Conservation (phyloP, 768 basidiomycete genomes). For the Pisolithus albus region DNA sequence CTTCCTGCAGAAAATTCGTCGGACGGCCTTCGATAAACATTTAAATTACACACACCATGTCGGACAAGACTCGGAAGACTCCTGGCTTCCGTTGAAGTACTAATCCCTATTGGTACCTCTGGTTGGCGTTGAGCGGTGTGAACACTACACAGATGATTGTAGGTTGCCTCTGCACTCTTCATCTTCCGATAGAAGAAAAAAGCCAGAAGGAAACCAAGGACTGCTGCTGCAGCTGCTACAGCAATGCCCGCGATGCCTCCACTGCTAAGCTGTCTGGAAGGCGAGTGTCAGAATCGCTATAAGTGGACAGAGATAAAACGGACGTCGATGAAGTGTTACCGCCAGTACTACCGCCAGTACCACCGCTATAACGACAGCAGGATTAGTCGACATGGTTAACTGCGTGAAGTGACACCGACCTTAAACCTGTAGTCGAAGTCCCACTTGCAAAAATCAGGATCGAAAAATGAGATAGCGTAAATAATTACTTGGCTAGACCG, state of each 20-base stretch:
- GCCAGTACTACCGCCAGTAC: not conserved
- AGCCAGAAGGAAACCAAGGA: not conserved
- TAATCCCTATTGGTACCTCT: not conserved
- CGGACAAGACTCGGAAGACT: not conserved
- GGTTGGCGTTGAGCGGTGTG: not conserved
- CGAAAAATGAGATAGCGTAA: not conserved
- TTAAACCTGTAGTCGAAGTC: not conserved
- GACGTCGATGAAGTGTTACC: not conserved
- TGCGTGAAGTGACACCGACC: not conserved
- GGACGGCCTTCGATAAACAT: no score
- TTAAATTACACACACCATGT: not conserved
- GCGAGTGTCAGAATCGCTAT: no score
- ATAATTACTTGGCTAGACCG: constrained; percentile 12
- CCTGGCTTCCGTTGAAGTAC: not conserved
- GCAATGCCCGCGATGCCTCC: not conserved
- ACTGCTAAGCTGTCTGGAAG: not conserved
- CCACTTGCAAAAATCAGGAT: not conserved
- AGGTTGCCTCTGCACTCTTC: not conserved
- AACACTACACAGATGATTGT: not conserved
- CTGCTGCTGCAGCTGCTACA: not conserved
- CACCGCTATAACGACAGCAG: not conserved
- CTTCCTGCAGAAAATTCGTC: no score
- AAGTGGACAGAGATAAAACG: not conserved
- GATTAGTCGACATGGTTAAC: not conserved
- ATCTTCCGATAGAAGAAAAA: constrained; percentile 1